These are phyloP conservation scores for Dendrothele bispora DNA, from an alignment of 768 basidiomycete species.

Conservation along the genomic window DNA sequence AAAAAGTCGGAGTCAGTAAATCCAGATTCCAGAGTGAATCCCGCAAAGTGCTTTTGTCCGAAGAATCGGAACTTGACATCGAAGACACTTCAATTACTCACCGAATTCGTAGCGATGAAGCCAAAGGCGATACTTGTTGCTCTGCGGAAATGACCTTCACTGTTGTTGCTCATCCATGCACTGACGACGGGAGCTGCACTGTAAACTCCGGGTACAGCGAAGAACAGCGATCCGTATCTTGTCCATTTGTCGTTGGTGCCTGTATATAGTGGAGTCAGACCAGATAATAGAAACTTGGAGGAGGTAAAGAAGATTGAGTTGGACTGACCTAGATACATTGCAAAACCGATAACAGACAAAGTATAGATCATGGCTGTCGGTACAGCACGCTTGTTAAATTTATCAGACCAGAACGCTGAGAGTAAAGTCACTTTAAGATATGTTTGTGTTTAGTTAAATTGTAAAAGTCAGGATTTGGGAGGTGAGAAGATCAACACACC, in stretches of 20 bases:
- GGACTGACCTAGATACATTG: conserved; percentile 28
- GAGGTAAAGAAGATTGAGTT: not conserved
- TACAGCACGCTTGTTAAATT: conserved; percentile 22
- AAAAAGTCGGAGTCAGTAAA: not conserved
- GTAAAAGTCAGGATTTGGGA: not conserved
- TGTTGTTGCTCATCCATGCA: conserved; percentile 40
- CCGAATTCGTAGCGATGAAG: conserved; percentile 35
- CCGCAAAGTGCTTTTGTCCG: too few species aligned
- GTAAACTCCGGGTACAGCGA: conserved; percentile 35
- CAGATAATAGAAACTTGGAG: not conserved
- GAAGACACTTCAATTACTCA: conserved; percentile 10
- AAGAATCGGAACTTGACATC: too few species aligned
- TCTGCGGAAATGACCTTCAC: conserved; percentile 35
- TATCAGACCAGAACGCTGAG: conserved; percentile 12
- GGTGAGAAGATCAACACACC: conserved; percentile 18
- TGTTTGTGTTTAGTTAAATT: too few species aligned
- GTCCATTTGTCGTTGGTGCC: conserved; percentile 23
- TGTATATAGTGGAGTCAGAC: conserved; percentile 1
- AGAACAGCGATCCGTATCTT: conserved; percentile 32
- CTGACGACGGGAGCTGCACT: conserved; percentile 26
- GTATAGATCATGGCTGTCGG: conserved; percentile 20
- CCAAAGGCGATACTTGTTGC: conserved; percentile 34
- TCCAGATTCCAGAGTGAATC: too few species aligned
- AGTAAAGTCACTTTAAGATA: conserved; percentile 10
- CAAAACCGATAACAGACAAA: conserved; percentile 29